Evolutionary conservation across 2,329 filamentous ascomycete genomes (phyloP).

Genomic region (Tolypocladium tropicale): DNA sequence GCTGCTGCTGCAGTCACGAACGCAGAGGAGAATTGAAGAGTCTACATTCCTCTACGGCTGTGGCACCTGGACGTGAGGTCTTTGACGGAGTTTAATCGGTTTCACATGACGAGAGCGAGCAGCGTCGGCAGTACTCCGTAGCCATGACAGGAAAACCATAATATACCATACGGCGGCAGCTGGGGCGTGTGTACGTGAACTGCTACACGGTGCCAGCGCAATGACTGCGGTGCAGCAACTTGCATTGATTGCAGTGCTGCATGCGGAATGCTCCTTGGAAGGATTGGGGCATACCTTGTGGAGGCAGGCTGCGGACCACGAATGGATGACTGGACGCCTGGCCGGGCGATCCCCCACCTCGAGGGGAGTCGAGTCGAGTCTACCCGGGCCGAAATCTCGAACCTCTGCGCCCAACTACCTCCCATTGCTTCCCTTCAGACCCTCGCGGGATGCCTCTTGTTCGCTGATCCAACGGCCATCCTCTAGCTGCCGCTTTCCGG

Average conservation of each 20-base stretch:
- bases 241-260: neutral
- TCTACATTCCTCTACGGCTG: neutral
- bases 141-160: neutral
- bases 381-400: neutral
- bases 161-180: neutral
- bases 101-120: neutral
- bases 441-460: neutral
- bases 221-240: too few relatives aligned
- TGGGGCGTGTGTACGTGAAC: neutral
- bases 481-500: neutral
- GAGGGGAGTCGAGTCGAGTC: neutral
- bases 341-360: neutral
- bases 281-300: neutral
- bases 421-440: neutral
- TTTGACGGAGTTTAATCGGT: neutral
- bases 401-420: too few relatives aligned
- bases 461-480: neutral
- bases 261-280: neutral
- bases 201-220: neutral
- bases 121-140: neutral
- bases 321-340: neutral
- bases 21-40: conserved; percentile 10
- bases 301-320: neutral
- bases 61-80: neutral
- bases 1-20: conserved; percentile 4